Base-by-base conservation (phyloP, 805 yeast genomes). In the Wickerhamiella nectarea region DNA sequence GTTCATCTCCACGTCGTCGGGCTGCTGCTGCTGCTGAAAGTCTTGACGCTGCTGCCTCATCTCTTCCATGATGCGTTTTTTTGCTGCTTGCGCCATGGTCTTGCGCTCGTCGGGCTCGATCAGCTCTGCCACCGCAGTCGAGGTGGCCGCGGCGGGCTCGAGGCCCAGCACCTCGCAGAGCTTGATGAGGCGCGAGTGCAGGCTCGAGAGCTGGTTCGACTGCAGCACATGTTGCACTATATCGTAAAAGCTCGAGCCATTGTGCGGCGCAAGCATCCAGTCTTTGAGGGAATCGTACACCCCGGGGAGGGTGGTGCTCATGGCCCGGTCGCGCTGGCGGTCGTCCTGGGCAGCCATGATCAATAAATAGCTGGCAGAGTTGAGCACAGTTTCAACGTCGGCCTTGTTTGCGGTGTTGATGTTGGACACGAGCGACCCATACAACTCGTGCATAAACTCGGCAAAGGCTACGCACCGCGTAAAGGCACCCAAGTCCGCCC, bases 11-110 rank as follows among this genome's bases (percentile, higher is more conserved):
- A 34, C 47, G 17, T 42, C 46, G 19, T 58, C 65, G 14, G 51
- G 60, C n/a, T 58, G 65, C 17, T 50, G 55, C 19, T 56, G 61
- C 20, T 64, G 71, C 44, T 70, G 38, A 5, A 56, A 62, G 62
- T 89, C 91, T 63, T 69, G 71, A 31, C 73, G 68, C 56, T 89
- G 97, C 53, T 85, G 93, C 50, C 72, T 74, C 56, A 89, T 73
- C 46, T 79, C 83, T 1, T 80, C 89, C 70, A 89, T 60, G 25
- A 87, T 68, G 52, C 76, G 79, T 1, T 71, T 72, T 52, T 76
- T 80, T 50, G 87, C 74, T 47, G 71, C 77, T 51, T 74, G 74
- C 0, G 94, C 95, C 6, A 72, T 51, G 34, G 72, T 66, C 58
- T 79, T 82, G 64, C 79, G 84, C 46, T 67, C 68, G 29, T 74